Conservation (phyloP, 768 basidiomycete genomes). For the Lactifluus subvellereus region DNA sequence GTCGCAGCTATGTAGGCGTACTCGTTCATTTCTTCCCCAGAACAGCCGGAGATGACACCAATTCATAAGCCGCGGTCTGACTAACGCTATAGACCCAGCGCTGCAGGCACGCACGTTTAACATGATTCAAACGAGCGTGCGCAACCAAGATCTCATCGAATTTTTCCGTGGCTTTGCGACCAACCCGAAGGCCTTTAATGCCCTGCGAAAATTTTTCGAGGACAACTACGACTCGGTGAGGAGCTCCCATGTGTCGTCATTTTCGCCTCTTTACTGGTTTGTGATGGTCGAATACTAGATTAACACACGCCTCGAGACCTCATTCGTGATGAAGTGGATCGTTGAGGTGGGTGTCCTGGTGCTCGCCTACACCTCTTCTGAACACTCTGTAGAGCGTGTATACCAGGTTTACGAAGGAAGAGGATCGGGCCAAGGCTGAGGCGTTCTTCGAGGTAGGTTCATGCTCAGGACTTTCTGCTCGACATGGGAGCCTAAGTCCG, state of each 20-base stretch:
- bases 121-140: conserved; percentile 48
- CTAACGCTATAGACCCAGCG: conserved; percentile 47
- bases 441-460: conserved; percentile 21
- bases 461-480: no score
- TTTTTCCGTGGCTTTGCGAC: conserved; percentile 53
- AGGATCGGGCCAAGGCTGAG: conserved; percentile 16
- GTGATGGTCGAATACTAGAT: neutral
- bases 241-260: neutral
- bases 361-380: neutral
- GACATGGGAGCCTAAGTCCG: neutral
- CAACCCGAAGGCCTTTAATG: conserved; percentile 53
- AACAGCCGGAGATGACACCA: neutral
- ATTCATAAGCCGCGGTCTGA: conserved; percentile 52
- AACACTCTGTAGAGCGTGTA: conserved; percentile 5
- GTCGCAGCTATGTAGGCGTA: conserved; percentile 59
- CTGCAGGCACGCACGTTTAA: conserved; percentile 59
- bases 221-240: conserved; percentile 60
- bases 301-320: conserved; percentile 17
- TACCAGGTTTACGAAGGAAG: conserved; percentile 4
- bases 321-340: conserved; percentile 13
- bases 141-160: conserved; percentile 57
- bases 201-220: conserved; percentile 57
- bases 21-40: neutral
- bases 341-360: conserved; percentile 3
- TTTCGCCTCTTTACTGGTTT: neutral